These are phyloP conservation scores for Daldinia sp. DNA, from an alignment of 2,329 filamentous ascomycete genomes.

Conservation along the genomic window DNA sequence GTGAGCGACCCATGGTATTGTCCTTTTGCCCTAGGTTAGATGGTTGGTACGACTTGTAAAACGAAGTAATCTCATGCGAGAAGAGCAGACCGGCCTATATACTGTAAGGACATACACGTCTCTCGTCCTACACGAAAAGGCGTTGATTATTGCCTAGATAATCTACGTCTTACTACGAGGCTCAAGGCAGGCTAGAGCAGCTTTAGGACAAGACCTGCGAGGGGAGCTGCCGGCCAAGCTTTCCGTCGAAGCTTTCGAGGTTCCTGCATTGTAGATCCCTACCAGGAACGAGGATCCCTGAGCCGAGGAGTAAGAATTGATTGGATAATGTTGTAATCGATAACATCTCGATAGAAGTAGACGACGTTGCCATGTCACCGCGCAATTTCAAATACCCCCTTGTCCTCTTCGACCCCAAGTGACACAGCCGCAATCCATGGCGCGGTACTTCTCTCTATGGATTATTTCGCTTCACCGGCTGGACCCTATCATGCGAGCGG, in stretches of 20 bases:
- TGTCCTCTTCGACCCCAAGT: background rate
- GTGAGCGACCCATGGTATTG: slow-evolving; percentile 28
- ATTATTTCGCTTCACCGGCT: background rate
- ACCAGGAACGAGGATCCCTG: slow-evolving; percentile 9
- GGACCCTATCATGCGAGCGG: background rate
- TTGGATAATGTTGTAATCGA: slow-evolving; percentile 16
- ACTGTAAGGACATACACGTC: slow-evolving; percentile 1
- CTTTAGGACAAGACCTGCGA: background rate
- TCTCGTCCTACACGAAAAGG: background rate
- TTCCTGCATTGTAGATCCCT: slow-evolving; percentile 32
- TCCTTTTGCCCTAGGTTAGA: background rate
- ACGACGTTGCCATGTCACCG: background rate
- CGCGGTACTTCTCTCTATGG: background rate
- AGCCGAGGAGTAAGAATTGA: background rate
- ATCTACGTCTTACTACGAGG: slow-evolving; percentile 18
- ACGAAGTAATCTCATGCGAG: background rate
- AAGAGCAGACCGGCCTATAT: slow-evolving; percentile 14
- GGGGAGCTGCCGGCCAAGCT: slow-evolving; percentile 14
- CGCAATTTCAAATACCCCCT: background rate
- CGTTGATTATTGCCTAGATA: slow-evolving; percentile 10
- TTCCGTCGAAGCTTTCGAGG: slow-evolving; percentile 2
- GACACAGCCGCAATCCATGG: slow-evolving; percentile 6
- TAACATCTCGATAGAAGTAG: slow-evolving; percentile 8
- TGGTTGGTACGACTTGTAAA: background rate
- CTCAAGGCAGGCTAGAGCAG: slow-evolving; percentile 7